These are phyloP conservation scores for Rosa hybrid DNA, from an alignment of 331 rosid genomes.

Conservation along the genomic window DNA sequence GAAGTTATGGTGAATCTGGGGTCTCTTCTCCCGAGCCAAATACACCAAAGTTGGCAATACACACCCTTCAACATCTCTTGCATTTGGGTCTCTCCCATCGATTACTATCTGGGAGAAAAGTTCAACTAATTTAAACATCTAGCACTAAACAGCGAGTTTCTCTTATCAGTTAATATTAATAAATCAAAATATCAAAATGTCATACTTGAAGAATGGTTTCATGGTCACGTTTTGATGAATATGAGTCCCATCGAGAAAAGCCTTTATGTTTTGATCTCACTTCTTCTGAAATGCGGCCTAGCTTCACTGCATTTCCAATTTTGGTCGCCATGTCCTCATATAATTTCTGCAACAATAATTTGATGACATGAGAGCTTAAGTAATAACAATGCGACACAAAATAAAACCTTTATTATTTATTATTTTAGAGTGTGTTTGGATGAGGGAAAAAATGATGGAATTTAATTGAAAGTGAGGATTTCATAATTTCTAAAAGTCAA, in stretches of 20 bases:
- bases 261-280: slow-evolving; percentile 16
- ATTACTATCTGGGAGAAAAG: slow-evolving; percentile 22
- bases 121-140: background rate
- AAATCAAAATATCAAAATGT: background rate
- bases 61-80: slow-evolving; percentile 27
- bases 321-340: slow-evolving; percentile 24
- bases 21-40: slow-evolving; percentile 31
- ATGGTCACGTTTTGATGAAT: slow-evolving; percentile 27
- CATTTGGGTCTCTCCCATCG: slow-evolving; percentile 17
- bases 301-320: slow-evolving; percentile 19
- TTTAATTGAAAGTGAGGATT: too few species aligned
- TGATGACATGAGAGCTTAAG: background rate
- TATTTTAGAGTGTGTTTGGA: too few species aligned
- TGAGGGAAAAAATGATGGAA: too few species aligned
- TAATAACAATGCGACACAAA: background rate
- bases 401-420: too few species aligned
- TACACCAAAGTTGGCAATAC: slow-evolving; percentile 32
- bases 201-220: slow-evolving; percentile 30
- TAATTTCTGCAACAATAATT: slow-evolving; percentile 13
- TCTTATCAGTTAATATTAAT: background rate
- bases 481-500: too few species aligned
- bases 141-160: background rate
- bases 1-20: slow-evolving; percentile 34
- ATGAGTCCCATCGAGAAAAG: slow-evolving; percentile 25
- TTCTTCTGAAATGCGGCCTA: slow-evolving; percentile 24